Base-by-base conservation (phyloP, 179 eudicot genomes). In the Monotropa hypopitys region DNA sequence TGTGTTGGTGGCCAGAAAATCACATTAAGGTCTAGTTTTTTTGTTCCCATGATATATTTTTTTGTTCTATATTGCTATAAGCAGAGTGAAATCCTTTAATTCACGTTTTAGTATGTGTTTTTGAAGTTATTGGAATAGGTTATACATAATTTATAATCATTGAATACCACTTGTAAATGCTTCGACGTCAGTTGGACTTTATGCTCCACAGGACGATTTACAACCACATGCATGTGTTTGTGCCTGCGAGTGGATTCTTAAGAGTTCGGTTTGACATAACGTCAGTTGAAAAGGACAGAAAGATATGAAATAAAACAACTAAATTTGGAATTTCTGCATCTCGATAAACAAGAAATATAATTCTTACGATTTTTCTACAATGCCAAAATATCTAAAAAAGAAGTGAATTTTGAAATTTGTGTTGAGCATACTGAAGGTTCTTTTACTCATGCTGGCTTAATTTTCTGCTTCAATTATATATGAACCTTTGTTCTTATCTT, bases 21-120 rank as follows among this genome's bases (percentile, higher is more conserved):
- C 56, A 84, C 73, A 74, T 78, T 95, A 83, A 95, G 99, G 99
- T 93, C 65, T 75, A 77, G 70, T 59, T 76, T 38, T 73, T 50
- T 35, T 76, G 28, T 53, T 12, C 4, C 49, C 56, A 38, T 47
- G 23, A 26, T 13, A n/a, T 11, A 21, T 45, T 40, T 76, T 66
- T 61, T 26, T 38, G 15, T 56, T 80, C 18, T 51, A 71, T 72
- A 38, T 32, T 50, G 38, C 59, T 54, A 42, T 54, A 28, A 56
- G 72, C 63, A 38, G 75, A 63, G 38, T 32, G 50, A 50, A 46
- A 4, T 69, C 65, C 74, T 32, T 51, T 0, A 72, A 50, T 28
- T 42, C 70, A 57, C 50, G 62, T 50, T 49, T 30, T 32, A 35
- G 10, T 40, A 18, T 32, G 9, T 45, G 4, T 49, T 72, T n/a